Conservation (phyloP, 106 monocot genomes). For the Dactylorhiza incarnata region DNA sequence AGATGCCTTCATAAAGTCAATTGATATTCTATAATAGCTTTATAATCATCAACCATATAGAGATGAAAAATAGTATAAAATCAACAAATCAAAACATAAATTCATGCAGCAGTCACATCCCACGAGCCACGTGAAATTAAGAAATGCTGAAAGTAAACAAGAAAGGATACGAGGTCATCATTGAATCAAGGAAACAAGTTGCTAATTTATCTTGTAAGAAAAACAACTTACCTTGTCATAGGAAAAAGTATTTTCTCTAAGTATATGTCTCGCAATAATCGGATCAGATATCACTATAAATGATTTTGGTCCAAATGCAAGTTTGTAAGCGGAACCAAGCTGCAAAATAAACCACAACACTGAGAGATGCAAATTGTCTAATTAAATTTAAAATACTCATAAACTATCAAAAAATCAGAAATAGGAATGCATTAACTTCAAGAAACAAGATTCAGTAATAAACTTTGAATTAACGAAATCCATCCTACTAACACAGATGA, state of each 20-base stretch:
- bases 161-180: background rate
- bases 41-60: background rate
- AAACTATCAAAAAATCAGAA: background rate
- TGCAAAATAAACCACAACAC: slow-evolving; percentile 21
- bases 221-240: slow-evolving; percentile 77
- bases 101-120: background rate
- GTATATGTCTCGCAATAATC: slow-evolving; percentile 84
- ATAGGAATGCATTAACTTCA: background rate
- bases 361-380: background rate
- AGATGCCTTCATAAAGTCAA: too few species aligned
- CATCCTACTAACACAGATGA: background rate
- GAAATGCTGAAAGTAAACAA: background rate
- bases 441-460: background rate
- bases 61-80: background rate
- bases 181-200: slow-evolving; percentile 1
- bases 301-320: slow-evolving; percentile 95
- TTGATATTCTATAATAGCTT: background rate
- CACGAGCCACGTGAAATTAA: background rate
- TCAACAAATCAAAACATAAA: slow-evolving; percentile 2
- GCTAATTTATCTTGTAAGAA: background rate
- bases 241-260: slow-evolving; percentile 91
- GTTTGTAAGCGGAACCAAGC: slow-evolving; percentile 97
- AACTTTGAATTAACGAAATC: background rate
- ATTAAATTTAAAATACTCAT: background rate
- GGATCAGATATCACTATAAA: slow-evolving; percentile 99